Base-by-base conservation (phyloP, 1,139 yeast species). In the Groenewaldozyma auringiensis region DNA sequence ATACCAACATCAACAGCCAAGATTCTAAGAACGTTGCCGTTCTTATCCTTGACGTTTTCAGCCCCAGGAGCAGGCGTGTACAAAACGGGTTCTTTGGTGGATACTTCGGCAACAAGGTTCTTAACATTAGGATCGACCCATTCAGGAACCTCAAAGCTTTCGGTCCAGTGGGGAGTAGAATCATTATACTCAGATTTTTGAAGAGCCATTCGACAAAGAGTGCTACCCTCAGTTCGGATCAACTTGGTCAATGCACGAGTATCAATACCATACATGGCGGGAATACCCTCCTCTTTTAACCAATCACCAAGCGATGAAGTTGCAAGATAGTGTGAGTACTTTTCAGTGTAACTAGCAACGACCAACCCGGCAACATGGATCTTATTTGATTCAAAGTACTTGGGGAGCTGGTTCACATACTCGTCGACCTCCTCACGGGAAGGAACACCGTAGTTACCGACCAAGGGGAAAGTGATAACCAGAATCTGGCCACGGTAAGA, bases 371-470 rank as follows among this genome's bases (percentile, higher is more conserved):
- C 95, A 67, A 92, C 81, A 65, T 94, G 98, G 62, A 94, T 92
- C 61, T 77, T 79, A 66, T 73, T 78, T 50, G 96, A 85, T 71
- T 94, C 99, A 62, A 94, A 92, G 70, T 89, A 85, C 65, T 81
- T 83, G 62, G 98, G 97, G 54, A 94, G 68, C 46, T 78, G 75
- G 42, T 84, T 79, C 48, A 83, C 78, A 52, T 80, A 70, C 47
- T 83, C 94, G 62, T 89, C 96, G 68, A 70, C 71, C 59, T 79
- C 71, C 46, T 78, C 71, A 57, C 94, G 81, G 66, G 88, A 95
- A 52, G 98, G 98, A 47, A 92, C 98, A 79, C 99, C 99, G 67
- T 94, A 94, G 74, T 94, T 94, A 66, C 99, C 99, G 46, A 92
- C 95, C 60, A 94, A 75, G 22, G 99, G 98, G 67, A 81, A 89